Evolutionary conservation across 257 asterid species (phyloP), one percentile per base, ranked within the genome.

Genomic region (Gentiana macrophylla): DNA sequence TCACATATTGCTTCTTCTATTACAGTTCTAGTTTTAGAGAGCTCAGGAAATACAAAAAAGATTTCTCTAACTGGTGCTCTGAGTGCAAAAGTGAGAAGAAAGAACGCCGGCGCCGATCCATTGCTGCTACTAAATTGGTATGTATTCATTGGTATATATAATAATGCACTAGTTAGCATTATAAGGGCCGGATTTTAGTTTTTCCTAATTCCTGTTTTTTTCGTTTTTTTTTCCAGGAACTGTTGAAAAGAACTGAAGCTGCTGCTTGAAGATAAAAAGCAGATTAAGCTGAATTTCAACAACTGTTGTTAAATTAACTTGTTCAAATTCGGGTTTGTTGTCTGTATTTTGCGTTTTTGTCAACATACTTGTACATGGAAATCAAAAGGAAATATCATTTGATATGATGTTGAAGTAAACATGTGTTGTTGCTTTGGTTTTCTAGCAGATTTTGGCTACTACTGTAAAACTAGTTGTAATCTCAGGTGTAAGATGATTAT

Each of bases 11-110:
- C 44, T 24, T 34, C 63, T 65, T 41, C 37, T 59, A 56, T 36
- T 65, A 45, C 84, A 91, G 98, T 77, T 87, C 98, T 51, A 80
- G 75, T 35, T 91, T 91, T 60, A 83, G 96, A 73, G 98, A 91
- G 75, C 66, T 82, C 73, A 76, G 82, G 72, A 91, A 91, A 61
- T 88, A 87, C 68, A 95, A 84, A 44, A 91, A 75, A 49, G 98
- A 91, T 69, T 78, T 80, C 79, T 87, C 95, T 60, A 62, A 74
- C 70, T 91, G 95, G 95, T 91, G 98, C 64, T 52, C 84, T 8
- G 94, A 91, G 71, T 91, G 98, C 68, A 80, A 77, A 63, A 84
- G 82, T 3, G 93, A 84, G 80, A 91, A 80, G 79, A 83, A 66
- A 67, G 98, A 83, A 72, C 78, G 96, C 54, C 91, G 70, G 62